Percentiles rank a stretch among this genome's conserved stretches.
Conservation (phyloP, 345 rosid species). For the Eucalyptus tenuipes region DNA sequence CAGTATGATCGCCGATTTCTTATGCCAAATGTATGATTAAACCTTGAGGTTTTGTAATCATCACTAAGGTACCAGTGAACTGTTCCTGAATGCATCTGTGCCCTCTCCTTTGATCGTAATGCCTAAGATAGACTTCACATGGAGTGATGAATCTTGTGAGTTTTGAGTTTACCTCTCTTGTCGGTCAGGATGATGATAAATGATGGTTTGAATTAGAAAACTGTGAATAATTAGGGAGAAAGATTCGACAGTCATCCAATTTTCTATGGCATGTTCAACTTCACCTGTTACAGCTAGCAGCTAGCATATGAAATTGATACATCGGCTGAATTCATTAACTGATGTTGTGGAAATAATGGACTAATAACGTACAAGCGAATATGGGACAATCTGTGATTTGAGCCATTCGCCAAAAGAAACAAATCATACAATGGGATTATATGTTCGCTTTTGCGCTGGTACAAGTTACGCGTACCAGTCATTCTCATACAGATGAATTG, state of each 20-base stretch:
- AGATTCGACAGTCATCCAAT: neutral
- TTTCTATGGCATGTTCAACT: neutral
- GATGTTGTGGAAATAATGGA: neutral
- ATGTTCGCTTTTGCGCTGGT: neutral
- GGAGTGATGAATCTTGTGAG: neutral
- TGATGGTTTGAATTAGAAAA: neutral
- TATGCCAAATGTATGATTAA: neutral
- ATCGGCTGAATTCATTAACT: neutral
- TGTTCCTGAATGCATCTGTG: neutral
- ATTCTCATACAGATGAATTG: neutral
- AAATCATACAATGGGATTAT: neutral
- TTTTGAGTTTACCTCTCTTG: neutral
- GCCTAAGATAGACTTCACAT: neutral
- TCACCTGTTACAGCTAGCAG: neutral
- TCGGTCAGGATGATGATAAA: neutral
- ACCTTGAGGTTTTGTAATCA: neutral
- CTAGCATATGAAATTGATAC: neutral
- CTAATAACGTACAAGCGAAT: neutral
- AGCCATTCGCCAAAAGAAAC: neutral
- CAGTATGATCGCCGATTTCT: neutral
- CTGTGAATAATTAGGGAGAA: neutral
- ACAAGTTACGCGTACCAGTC: neutral
- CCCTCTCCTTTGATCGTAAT: neutral
- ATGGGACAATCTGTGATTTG: neutral
- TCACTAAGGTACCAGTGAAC: neutral